Conservation (phyloP, 2,329 filamentous ascomycete genomes). For the Arthrobotrys conoides region DNA sequence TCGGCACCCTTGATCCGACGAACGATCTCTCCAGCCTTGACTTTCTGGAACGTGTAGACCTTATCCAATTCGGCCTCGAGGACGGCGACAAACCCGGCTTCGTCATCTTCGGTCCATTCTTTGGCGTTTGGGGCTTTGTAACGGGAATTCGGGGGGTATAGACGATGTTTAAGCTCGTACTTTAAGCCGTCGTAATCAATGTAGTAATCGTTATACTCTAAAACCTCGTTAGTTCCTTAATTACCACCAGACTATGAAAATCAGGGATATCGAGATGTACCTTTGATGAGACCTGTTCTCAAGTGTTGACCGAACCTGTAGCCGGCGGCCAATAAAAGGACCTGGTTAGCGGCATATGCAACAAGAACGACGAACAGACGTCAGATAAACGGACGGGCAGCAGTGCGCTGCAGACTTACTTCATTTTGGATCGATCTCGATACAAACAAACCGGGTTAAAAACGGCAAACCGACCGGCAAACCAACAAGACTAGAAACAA, state of each 20-base stretch:
- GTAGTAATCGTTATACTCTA: slow-evolving; percentile 96
- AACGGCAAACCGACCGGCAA: not conserved
- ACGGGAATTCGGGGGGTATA: slow-evolving; percentile 72
- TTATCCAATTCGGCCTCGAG: slow-evolving; percentile 96
- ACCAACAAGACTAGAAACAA: not conserved
- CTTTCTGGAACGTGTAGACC: slow-evolving; percentile 96
- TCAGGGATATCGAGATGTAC: slow-evolving; percentile 39
- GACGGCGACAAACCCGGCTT: slow-evolving; percentile 86
- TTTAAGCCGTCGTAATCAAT: slow-evolving; percentile 98
- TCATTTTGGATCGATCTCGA: slow-evolving; percentile 36
- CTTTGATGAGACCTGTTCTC: slow-evolving; percentile 90
- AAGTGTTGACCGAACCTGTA: slow-evolving; percentile 93
- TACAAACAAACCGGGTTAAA: slow-evolving; percentile 1
- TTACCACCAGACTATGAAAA: not conserved
- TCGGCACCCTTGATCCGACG: slow-evolving; percentile 89
- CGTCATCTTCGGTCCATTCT: slow-evolving; percentile 90
- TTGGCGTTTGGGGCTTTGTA: slow-evolving; percentile 65
- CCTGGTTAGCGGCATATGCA: slow-evolving; percentile 41
- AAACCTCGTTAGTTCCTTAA: slow-evolving; percentile 4
- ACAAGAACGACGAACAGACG: not conserved
- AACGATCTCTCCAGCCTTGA: slow-evolving; percentile 96
- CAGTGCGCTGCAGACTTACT: slow-evolving; percentile 39
- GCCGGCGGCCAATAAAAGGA: slow-evolving; percentile 37
- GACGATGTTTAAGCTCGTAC: slow-evolving; percentile 81
- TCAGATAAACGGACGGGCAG: not conserved